Evolutionary conservation across 2,329 filamentous ascomycete species (phyloP), one percentile per base, ranked within the genome.

Genomic region (Cladosporium velox): DNA sequence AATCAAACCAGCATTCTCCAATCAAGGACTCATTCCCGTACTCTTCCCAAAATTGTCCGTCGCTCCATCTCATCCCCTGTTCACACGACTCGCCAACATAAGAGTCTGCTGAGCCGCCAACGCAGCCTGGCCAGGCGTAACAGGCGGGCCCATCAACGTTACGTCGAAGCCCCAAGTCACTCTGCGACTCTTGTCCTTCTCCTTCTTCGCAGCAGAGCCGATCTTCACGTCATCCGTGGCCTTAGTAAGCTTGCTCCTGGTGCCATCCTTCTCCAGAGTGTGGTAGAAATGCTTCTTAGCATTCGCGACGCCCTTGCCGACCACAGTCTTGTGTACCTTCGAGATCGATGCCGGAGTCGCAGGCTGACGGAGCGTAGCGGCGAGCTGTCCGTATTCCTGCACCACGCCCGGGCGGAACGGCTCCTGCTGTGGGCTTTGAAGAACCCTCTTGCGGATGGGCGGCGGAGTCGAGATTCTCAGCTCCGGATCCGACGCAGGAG

Each of bases 41-140:
- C 49, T 28, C 24, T 52, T 52, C 28, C 21, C 21, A 28, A 52
- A 28, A 2, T 18, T 10, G 15, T n/a, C 18, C 4, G n/a, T n/a
- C 11, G 11, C 24, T 24, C 49, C 49, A 52, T 0, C 11, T 55
- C 30, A 58, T 26, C 32, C 32, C 21, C 32, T 58, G 2, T 41
- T 41, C 32, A 58, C n/a, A n/a, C 14, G 32, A 41, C 34, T 58
- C 2, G 55, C 55, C 30, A 58, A n/a, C 32, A 58, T 35, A 3
- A 58, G 55, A 24, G 55, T 58, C 55, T 58, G 55, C 32, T 58
- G 55, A 1, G 55, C 55, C 6, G 55, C 55, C 55, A 58, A 28
- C 3, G 55, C 55, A 41, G 34, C 55, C 55, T 58, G 30, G 10
- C 55, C 34, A 10, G 55, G 55, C 34, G 55, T 58, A 4, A 38